Percentiles rank a stretch among this genome's conserved stretches.
Evolutionary conservation across 345 rosid species (phyloP).

Genomic region (Eucalyptus melliodora): DNA sequence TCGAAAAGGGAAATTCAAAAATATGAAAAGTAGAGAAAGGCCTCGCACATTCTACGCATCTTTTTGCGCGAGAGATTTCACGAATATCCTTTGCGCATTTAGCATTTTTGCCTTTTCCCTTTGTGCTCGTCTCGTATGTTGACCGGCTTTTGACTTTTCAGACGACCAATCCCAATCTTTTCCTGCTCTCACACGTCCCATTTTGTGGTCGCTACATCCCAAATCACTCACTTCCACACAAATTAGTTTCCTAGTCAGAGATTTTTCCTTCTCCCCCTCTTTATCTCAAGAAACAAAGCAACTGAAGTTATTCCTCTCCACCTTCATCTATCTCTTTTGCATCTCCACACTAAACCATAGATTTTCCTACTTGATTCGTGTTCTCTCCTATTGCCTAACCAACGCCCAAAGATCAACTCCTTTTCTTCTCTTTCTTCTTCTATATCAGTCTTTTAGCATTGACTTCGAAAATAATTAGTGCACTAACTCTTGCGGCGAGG

Average conservation of each 20-base stretch:
- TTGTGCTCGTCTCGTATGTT: not conserved
- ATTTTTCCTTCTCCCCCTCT: not conserved
- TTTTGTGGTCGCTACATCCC: not conserved
- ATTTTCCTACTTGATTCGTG: not conserved
- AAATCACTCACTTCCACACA: not conserved
- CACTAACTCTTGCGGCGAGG: not conserved
- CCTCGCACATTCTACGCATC: no score
- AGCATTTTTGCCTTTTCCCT: no score
- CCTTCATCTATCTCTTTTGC: not conserved
- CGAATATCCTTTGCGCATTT: no score
- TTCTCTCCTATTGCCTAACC: not conserved
- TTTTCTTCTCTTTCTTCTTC: not conserved
- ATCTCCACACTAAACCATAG: not conserved
- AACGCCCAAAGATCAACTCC: not conserved
- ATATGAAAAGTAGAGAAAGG: no score
- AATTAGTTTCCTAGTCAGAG: not conserved
- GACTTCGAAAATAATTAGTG: not conserved
- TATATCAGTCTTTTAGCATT: not conserved
- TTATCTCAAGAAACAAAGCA: not conserved
- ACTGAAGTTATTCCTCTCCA: not conserved
- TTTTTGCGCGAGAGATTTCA: no score
- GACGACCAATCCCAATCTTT: not conserved
- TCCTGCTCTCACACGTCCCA: not conserved
- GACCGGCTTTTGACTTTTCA: not conserved
- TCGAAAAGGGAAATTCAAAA: no score